Base-by-base conservation (phyloP, 331 rosid genomes). In the Cydonia oblonga region DNA sequence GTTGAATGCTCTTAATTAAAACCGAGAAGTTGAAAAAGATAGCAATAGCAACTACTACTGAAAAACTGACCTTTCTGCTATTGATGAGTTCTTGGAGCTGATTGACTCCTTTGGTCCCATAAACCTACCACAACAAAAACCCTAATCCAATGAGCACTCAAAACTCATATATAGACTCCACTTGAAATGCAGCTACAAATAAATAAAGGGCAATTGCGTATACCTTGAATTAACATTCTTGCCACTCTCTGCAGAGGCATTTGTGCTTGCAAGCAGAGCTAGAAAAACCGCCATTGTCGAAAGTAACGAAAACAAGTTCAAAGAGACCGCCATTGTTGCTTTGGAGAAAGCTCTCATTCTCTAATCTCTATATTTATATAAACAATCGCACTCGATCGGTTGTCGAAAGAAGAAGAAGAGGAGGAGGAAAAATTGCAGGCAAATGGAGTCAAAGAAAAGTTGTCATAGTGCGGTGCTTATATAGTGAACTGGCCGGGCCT, bases 31-130 rank as follows among this genome's bases (percentile, higher is more conserved):
- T 14, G 35, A 54, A 69, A 69, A 23, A 6, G 6, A 9, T 18
- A 33, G 18, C 19, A 35, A 9, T 18, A 33, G 18, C 19, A 35
- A 49, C 0, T 4, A 20, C 12, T 70, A 20, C 35, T 20, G 38
- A 60, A 38, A 80, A 53, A 78, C 96, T 70, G 19, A 92, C 96
- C 90, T 52, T 64, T 86, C 82, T 76, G 90, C 85, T 90, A 89
- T 86, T 71, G 96, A 80, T 2, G 87, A 84, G 80, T 85, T 83
- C 78, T 79, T 84, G 76, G 77, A 86, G 86, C 89, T 88, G 71
- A 52, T 68, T 74, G 67, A 76, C 75, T 80, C 75, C 79, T 79
- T 81, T 33, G 81, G 61, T 80, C 24, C 87, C 4, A 63, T 80
- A 69, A 72, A 74, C 52, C 98, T 90, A 82, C 44, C 68, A 35